A percentile compares a stretch with the other conserved stretches of the same genome.
These are phyloP conservation scores for Vaccinium corymbosum DNA, from an alignment of 148 eudicot species.

Conservation along the genomic window DNA sequence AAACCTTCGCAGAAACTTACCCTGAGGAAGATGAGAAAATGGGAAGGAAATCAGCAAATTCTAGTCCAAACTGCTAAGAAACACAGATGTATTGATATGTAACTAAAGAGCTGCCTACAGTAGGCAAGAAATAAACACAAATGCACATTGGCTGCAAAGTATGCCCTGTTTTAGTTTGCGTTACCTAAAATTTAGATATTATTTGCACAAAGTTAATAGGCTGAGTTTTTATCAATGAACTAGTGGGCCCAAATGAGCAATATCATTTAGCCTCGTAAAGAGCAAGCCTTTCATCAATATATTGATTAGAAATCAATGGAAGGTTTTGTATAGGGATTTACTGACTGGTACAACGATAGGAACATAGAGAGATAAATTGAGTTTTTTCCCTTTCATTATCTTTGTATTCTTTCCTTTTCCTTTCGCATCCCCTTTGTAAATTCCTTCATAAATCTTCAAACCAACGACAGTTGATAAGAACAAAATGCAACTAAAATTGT, in stretches of 20 bases:
- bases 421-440: neutral
- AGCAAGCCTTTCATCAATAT: too few relatives aligned
- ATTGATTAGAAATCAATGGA: too few relatives aligned
- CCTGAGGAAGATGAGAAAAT: constrained; percentile 7
- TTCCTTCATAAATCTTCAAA: neutral
- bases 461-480: neutral
- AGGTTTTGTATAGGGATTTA: too few relatives aligned
- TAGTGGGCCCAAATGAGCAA: too few relatives aligned
- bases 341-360: too few relatives aligned
- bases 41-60: neutral
- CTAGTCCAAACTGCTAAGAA: neutral
- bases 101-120: neutral
- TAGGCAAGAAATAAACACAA: neutral
- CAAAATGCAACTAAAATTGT: neutral
- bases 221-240: too few relatives aligned
- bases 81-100: neutral
- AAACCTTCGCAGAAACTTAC: constrained; percentile 15
- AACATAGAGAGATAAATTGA: neutral
- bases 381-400: neutral
- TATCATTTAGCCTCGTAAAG: too few relatives aligned
- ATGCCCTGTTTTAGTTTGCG: neutral
- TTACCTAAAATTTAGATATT: too few relatives aligned
- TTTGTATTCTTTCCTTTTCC: neutral
- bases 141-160: neutral
- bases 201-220: too few relatives aligned